A percentile compares a stretch with the other conserved stretches of the same genome.
Evolutionary conservation across 129 eudicot species (phyloP).

Genomic region (Gnaphalium uliginosum): DNA sequence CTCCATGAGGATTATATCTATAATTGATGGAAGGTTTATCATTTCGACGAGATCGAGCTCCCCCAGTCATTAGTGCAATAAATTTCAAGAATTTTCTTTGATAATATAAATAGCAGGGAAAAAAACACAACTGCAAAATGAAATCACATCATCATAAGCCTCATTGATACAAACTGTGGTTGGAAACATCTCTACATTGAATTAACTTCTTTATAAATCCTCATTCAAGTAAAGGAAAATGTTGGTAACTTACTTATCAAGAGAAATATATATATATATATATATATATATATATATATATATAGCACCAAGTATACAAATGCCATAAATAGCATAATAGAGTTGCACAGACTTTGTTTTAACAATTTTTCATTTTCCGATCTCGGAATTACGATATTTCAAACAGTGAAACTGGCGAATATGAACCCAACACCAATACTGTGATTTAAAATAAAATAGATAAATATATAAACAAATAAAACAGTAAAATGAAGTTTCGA

Average conservation of each 20-base stretch:
- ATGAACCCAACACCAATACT: not conserved
- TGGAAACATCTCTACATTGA: not conserved
- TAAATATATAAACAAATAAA: too few relatives aligned
- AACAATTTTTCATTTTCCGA: not conserved
- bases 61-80: constrained; percentile 43
- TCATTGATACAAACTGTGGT: not conserved
- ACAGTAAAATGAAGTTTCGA: too few relatives aligned
- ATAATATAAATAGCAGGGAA: constrained; percentile 18
- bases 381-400: not conserved
- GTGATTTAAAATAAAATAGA: not conserved
- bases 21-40: constrained; percentile 55
- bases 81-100: constrained; percentile 18
- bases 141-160: constrained; percentile 3
- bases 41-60: constrained; percentile 38
- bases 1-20: constrained; percentile 48
- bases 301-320: not conserved
- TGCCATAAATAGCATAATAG: constrained; percentile 10
- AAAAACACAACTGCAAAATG: constrained; percentile 47
- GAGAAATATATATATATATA: too few relatives aligned
- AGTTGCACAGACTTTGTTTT: not conserved
- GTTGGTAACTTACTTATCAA: constrained; percentile 7
- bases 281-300: too few relatives aligned
- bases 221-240: not conserved
- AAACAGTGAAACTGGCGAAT: not conserved
- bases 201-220: not conserved